Base-by-base conservation (phyloP, 2,329 filamentous ascomycete genomes). In the Alternaria incomplexa region DNA sequence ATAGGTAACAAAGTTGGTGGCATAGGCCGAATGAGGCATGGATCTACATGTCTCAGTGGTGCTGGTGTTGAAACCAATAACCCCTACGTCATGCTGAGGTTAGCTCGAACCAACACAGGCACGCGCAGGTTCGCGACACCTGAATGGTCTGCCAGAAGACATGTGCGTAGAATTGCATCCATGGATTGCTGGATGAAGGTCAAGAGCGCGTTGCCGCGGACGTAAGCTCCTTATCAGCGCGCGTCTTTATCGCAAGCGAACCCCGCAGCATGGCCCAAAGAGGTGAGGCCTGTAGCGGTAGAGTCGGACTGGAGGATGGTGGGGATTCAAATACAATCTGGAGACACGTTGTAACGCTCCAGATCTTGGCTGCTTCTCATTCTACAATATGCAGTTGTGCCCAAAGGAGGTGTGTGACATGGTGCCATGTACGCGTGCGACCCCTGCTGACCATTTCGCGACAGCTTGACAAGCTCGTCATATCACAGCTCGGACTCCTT, bases 381-480 rank as follows among this genome's bases (percentile, higher is more conserved):
- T 32, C 17, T 25, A 13, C 64, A 75, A 20, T 26, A 79, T 79
- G 77, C 74, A 79, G 67, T 61, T 79, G 72, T 79, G 76, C 68
- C 77, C 77, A 30, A 79, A 78, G 63, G 77, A 79, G 73, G 77
- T 78, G 66, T 56, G 74, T 68, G 5, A 56, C 50, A 22, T 30
- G 36, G 43, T 57, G 26, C 45, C 32, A 13, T 28, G 12, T 15
- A 9, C 52, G 32, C 25, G 30, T 25, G 17, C 57, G 12, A 51
- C 62, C 62, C 62, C 57, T 63, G 68, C 75, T 78, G 71, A 79
- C 67, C 25, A 44, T 60, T 51, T 51, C 32, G 64, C 56, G 17
- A 67, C 73, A 98, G 95, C 87, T 98, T 77, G 95, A 98, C 86
- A 98, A 98, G 89, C 92, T 98, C 81, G 87, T 91, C 79, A 95